Percentiles rank a stretch among this genome's conserved stretches.
These are phyloP conservation scores for Phytophthora hibernalis DNA, from an alignment of 352 stramenopile genomes.

Conservation along the genomic window DNA sequence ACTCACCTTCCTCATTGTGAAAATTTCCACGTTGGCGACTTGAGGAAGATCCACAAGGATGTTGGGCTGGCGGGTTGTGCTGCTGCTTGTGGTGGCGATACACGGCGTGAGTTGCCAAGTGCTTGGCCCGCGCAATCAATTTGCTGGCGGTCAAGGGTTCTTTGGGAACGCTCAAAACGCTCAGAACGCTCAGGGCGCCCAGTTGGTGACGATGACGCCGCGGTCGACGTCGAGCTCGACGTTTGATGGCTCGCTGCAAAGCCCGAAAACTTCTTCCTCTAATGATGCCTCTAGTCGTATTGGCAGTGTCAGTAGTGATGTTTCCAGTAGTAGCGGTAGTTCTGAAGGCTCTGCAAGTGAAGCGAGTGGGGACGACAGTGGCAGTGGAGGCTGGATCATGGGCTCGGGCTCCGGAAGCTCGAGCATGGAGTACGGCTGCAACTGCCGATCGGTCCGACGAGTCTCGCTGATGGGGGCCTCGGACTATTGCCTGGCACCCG, in stretches of 20 bases:
- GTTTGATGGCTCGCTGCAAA: conserved; percentile 17
- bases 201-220: conserved; percentile 1
- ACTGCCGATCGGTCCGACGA: conserved; percentile 45
- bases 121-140: too few relatives aligned
- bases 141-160: not conserved
- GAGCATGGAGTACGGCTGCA: conserved; percentile 51
- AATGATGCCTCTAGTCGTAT: not conserved
- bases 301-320: not conserved
- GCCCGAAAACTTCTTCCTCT: conserved; percentile 17
- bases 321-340: not conserved
- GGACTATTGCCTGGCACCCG: conserved; percentile 68
- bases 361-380: conserved; percentile 26
- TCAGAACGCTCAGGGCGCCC: too few relatives aligned
- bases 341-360: conserved; percentile 13
- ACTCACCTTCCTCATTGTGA: conserved; percentile 10
- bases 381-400: conserved; percentile 29
- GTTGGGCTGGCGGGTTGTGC: conserved; percentile 10
- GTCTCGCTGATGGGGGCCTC: conserved; percentile 79
- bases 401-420: conserved; percentile 36
- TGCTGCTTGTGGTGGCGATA: conserved; percentile 15
- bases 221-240: conserved; percentile 10
- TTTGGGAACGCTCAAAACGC: conserved; percentile 17
- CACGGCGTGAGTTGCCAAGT: not conserved
- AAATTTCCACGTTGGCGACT: conserved; percentile 10
- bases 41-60: conserved; percentile 2